These are phyloP conservation scores for Heritiera littoralis DNA, from an alignment of 345 rosid genomes.

Conservation along the genomic window DNA sequence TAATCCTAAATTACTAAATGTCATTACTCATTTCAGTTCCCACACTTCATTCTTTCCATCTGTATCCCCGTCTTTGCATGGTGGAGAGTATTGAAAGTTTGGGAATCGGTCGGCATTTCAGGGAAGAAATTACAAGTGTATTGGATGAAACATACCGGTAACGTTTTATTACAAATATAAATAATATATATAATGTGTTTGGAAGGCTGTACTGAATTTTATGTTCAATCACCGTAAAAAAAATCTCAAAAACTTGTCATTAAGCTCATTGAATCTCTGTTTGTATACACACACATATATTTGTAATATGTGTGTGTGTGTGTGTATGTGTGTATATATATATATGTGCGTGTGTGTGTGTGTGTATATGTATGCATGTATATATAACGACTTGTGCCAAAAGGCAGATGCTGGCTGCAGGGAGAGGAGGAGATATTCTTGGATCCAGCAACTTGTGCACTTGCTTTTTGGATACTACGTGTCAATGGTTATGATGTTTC, in stretches of 20 bases:
- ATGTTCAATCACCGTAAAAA: not conserved
- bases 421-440: conserved; percentile 69
- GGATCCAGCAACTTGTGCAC: conserved; percentile 59
- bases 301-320: too few relatives aligned
- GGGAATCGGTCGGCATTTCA: conserved; percentile 68
- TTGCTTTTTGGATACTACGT: conserved; percentile 78
- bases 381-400: conserved; percentile 24
- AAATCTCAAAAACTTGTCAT: not conserved
- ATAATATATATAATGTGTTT: not conserved
- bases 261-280: not conserved
- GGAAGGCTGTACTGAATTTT: not conserved
- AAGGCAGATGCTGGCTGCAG: conserved; percentile 70
- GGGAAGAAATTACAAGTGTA: conserved; percentile 47
- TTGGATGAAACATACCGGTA: conserved; percentile 75
- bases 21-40: conserved; percentile 58
- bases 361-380: too few relatives aligned
- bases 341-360: too few relatives aligned
- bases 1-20: conserved; percentile 18
- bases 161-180: not conserved
- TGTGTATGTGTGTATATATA: too few relatives aligned
- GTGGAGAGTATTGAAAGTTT: conserved; percentile 64
- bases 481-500: conserved; percentile 68
- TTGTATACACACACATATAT: too few relatives aligned
- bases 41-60: conserved; percentile 61
- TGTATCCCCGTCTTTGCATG: conserved; percentile 55